Base-by-base conservation (phyloP, 192 early-diverging fungal genomes). In the Podila minutissima region DNA sequence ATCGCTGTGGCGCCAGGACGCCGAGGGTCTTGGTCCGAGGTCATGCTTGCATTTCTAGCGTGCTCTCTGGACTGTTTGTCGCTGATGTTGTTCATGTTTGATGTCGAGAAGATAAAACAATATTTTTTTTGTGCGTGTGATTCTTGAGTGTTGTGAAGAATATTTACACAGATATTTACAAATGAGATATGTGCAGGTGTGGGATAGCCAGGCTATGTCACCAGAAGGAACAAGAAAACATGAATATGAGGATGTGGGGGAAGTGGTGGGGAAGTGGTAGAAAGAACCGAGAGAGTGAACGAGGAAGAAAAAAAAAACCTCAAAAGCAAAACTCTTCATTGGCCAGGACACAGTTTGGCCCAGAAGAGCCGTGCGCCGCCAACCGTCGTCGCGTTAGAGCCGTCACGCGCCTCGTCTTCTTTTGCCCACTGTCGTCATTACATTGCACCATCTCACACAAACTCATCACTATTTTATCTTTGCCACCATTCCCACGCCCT, bases 21-120 rank as follows among this genome's bases (percentile, higher is more conserved):
- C 10, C 5, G 32, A 35, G 12, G 32, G 10, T 51, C 33, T 20
- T 59, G 33, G 5, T 35, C n/a, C 22, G 66, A 67, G 33, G 51
- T 32, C 55, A 67, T 67, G 55, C 9, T 32, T 4, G 66, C 66
- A 0, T 66, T n/a, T 31, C 32, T 35, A 19, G 17, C 19, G 0
- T 53, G 0, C 22, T 28, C 19, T 35, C 33, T 46, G 20, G 4
- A 22, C 22, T 33, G 31, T n/a, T 67, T 22, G 24, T 24, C 7
- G 24, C n/a, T 41, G 66, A 35, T 24, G 55, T 12, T 67, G 24
- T 67, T 59, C 66, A 67, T 67, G 22, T 53, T 53, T 53, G 22
- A 22, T 41, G 29, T 29, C 29, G 29, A 29, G 1, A 29, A 29
- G 29, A 29, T 29, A 29, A 29, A n/a, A n/a, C n/a, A n/a, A n/a